Conservation (phyloP, 257 asterid species). For the Capsicum baccatum region DNA sequence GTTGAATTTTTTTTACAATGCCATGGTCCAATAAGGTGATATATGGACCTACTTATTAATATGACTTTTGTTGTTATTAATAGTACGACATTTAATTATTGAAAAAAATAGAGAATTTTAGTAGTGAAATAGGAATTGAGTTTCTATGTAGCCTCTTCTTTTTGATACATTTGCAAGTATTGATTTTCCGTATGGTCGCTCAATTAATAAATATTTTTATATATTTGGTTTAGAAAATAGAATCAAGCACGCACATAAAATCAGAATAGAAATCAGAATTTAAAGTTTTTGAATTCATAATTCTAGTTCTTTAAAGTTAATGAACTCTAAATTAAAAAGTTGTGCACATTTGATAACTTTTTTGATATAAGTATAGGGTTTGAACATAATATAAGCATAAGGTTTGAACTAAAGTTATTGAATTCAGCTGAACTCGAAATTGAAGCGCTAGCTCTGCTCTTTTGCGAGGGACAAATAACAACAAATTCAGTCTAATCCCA, state of each 20-base stretch:
- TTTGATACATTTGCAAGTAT: neutral
- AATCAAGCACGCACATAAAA: neutral
- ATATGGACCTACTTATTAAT: neutral
- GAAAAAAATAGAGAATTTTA: neutral
- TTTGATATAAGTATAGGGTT: too few species aligned
- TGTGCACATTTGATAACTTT: neutral
- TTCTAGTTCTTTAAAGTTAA: neutral
- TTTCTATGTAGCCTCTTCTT: neutral
- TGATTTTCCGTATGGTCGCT: too few species aligned
- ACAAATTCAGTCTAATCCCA: too few species aligned
- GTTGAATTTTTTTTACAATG: conserved; percentile 3
- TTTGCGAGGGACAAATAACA: neutral
- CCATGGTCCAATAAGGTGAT: neutral
- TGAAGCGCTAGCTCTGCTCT: neutral
- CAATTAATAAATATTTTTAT: neutral
- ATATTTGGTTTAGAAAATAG: neutral
- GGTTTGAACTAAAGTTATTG: neutral
- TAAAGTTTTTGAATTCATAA: neutral
- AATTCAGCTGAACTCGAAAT: neutral
- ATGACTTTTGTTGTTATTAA: neutral
- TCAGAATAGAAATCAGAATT: neutral
- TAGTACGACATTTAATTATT: neutral
- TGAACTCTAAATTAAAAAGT: too few species aligned
- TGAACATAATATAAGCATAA: too few species aligned
- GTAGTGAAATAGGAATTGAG: neutral